These are phyloP conservation scores for Xylaria multiplex DNA, from an alignment of 2,329 filamentous ascomycete species.

Conservation along the genomic window DNA sequence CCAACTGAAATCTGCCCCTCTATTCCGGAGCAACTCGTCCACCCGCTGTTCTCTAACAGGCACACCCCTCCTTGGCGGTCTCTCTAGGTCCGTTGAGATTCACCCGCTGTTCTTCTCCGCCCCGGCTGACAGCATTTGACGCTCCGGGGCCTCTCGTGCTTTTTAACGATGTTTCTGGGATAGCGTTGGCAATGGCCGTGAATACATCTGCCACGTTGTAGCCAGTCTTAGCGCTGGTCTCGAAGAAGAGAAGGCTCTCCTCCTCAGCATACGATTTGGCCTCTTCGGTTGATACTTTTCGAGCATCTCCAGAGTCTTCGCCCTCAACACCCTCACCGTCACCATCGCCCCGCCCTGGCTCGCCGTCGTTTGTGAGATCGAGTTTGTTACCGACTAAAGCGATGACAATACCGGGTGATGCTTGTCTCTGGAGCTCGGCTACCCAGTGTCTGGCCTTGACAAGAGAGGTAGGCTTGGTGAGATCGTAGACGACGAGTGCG, in stretches of 20 bases:
- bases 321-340: constrained; percentile 61
- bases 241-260: constrained; percentile 93
- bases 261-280: constrained; percentile 94
- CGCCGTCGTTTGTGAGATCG: constrained; percentile 77
- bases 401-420: constrained; percentile 95
- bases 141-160: constrained; percentile 78
- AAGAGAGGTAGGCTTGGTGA: constrained; percentile 94
- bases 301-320: constrained; percentile 75
- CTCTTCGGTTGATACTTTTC: constrained; percentile 91
- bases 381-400: constrained; percentile 97
- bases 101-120: constrained; percentile 77
- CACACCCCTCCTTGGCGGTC: constrained; percentile 89
- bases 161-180: constrained; percentile 96
- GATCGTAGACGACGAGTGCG: constrained; percentile 96
- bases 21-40: constrained; percentile 27
- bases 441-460: constrained; percentile 99
- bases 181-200: constrained; percentile 96
- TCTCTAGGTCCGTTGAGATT: constrained; percentile 81
- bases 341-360: constrained; percentile 53
- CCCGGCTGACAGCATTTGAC: constrained; percentile 66
- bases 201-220: constrained; percentile 96
- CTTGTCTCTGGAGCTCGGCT: constrained; percentile 94
- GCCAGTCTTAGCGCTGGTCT: constrained; percentile 97
- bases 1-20: constrained; percentile 29
- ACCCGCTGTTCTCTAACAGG: constrained; percentile 69